Evolutionary conservation across 2,329 filamentous ascomycete species (phyloP), one percentile per base, ranked within the genome.

Genomic region (Keithomyces neogunnii): DNA sequence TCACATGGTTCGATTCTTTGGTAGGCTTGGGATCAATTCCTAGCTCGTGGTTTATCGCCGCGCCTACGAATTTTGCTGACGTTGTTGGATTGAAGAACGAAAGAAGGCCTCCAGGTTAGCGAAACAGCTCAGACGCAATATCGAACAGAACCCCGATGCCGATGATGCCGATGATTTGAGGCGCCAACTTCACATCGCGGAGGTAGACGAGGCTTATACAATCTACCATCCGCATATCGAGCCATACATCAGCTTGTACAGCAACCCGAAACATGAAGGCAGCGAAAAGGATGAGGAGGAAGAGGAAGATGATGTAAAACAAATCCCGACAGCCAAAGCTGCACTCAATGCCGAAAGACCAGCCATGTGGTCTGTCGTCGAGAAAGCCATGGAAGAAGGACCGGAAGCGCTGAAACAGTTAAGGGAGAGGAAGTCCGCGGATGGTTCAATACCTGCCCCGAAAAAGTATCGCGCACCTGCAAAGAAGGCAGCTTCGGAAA

Each of bases 1-100:
- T 60, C 88, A 92, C 65, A 91, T 89, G 80, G 81, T 92, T 48
- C 76, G 88, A 31, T 93, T 93, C 65, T 92, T 92, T 67, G 88
- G 88, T 87, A 73, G 9, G 57, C 42, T 19, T 13, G 38, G 6
- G 38, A 5, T 9, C 3, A 26, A 5, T 32, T 33, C 13, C 29
- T 30, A 5, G 10, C 32, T 19, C 19, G 19, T 9, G n/a, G 4
- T 31, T 13, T 45, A 8, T 40, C 49, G 19, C 36, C 28, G n/a
- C 4, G 19, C n/a, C 39, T 51, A 28, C 55, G 54, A 58, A 51
- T 45, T 39, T 49, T 11, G 10, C 47, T 51, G 42, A 48, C 28
- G 35, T 30, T 13, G 10, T 30, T 26, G 7, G 6, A 11, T 26
- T 28, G 8, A 55, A 87, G 85, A 89, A 59, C 78, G 85, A 46